Evolutionary conservation across 306 rosid genomes (phyloP), one percentile per base, ranked within the genome.

Genomic region (Pterocarpus macrocarpus): DNA sequence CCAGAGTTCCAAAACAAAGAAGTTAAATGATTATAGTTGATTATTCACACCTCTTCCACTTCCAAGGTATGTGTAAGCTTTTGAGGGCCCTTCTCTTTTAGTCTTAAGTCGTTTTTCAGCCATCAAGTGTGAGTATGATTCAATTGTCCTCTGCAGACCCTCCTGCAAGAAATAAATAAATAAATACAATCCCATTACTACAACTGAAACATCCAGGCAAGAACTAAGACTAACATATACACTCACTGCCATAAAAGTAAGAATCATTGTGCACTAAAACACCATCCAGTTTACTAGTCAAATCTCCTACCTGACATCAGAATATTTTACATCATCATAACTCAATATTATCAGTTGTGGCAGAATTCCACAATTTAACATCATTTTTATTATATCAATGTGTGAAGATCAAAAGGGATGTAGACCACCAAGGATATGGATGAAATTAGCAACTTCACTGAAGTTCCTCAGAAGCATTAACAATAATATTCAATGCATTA

Each of bases 61-160:
- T 78, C 99, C 95, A 81, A 93, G 98, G 81, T 82, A 92, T 36
- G 82, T 22, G 75, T 85, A 90, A 85, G 92, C 98, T 90, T 89
- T 96, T 52, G 99, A 96, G 62, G 94, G 92, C 33, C 97, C 94
- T 84, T 87, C 90, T 82, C 96, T 87, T 89, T 81, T 85, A 50
- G 77, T 72, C 83, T 84, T 86, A 32, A 52, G 83, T 69, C 13
- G 89, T 83, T 80, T 80, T 75, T 92, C 91, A 15, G 97, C 94
- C 88, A 88, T 90, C 87, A 96, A 85, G 83, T 92, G 94, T 80
- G 94, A 85, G 72, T 86, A 96, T 69, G 99, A 90, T 55, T 92
- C 92, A 49, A 93, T 84, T 66, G 99, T 96, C 86, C 90, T 93
- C 39, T 73, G 86, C n/a, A 96, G 82, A 79, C 99, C 98, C 73